phyloP scores from a whole-genome alignment of 2,329 filamentous ascomycete species.

The Laburnicola sp. region DNA sequence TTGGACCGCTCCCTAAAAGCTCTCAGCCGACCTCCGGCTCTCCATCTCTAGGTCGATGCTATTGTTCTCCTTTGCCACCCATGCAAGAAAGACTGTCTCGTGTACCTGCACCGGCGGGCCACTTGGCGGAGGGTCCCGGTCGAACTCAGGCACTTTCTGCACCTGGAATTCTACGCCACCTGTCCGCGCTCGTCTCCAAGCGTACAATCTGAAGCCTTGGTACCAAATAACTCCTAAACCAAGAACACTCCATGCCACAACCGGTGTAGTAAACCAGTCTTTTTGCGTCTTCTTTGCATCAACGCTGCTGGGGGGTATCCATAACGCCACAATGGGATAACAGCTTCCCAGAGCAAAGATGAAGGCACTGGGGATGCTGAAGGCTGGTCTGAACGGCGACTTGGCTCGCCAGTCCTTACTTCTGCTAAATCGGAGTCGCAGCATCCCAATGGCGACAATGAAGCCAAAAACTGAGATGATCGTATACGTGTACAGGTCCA shows the following conservation, averaged over 20 bases:
- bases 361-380: constrained; percentile 10
- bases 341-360: not conserved
- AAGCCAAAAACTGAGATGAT: constrained; percentile 15
- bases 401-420: constrained; percentile 12
- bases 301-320: not conserved
- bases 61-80: constrained; percentile 2
- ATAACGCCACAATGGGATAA: not conserved
- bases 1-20: not conserved
- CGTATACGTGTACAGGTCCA: constrained; percentile 18
- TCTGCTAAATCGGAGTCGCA: constrained; percentile 16
- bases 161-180: constrained; percentile 1
- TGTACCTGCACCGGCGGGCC: constrained; percentile 2
- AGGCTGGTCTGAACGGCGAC: constrained; percentile 10
- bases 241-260: constrained; percentile 3
- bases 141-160: not conserved
- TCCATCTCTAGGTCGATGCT: not conserved
- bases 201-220: not conserved
- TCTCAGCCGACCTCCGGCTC: not conserved
- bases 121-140: not conserved
- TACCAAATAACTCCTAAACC: constrained; percentile 1
- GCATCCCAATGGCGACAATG: constrained; percentile 17
- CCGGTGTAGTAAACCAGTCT: constrained; percentile 1
- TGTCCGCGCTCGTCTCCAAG: not conserved
- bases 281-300: not conserved
- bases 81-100: constrained; percentile 4